A percentile compares a stretch with the other conserved stretches of the same genome.
Evolutionary conservation across 352 stramenopile species (phyloP).

Genomic region (Vaucheria bursata): DNA sequence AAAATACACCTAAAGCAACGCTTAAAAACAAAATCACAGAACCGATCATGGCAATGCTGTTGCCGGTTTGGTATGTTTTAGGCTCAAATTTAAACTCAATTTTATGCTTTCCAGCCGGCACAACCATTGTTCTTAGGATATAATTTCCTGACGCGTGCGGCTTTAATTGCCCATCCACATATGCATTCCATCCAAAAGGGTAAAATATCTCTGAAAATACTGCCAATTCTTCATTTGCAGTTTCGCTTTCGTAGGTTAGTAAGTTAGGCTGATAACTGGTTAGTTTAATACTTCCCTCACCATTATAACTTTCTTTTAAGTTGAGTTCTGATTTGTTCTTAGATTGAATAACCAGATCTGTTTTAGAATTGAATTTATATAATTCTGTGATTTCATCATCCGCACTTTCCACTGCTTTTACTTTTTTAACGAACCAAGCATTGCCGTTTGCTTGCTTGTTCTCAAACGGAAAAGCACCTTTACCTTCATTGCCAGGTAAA

Average conservation of each 20-base stretch:
- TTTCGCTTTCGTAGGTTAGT: not conserved
- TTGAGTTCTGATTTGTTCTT: not conserved
- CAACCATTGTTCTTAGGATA: not conserved
- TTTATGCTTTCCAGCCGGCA: not conserved
- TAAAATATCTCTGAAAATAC: constrained; percentile 1
- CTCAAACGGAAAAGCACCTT: not conserved
- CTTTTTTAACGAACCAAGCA: not conserved
- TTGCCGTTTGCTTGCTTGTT: not conserved
- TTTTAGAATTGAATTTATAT: not conserved
- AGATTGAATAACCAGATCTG: not conserved
- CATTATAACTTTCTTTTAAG: not conserved
- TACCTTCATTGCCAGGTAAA: not conserved
- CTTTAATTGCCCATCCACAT: not conserved
- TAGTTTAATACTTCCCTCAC: not conserved
- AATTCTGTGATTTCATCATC: not conserved
- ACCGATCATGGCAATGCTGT: not conserved
- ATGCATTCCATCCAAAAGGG: not conserved
- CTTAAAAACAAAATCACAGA: too few species aligned
- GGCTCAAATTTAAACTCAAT: constrained; percentile 3
- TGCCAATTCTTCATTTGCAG: not conserved
- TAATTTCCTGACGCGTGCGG: not conserved
- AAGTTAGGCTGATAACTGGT: not conserved
- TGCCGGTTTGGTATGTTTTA: not conserved
- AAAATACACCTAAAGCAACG: too few species aligned
- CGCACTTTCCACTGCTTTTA: not conserved